A percentile compares a stretch with the other conserved stretches of the same genome.
These are phyloP conservation scores for Botryotinia globosa DNA, from an alignment of 2,329 filamentous ascomycete genomes.

Conservation along the genomic window DNA sequence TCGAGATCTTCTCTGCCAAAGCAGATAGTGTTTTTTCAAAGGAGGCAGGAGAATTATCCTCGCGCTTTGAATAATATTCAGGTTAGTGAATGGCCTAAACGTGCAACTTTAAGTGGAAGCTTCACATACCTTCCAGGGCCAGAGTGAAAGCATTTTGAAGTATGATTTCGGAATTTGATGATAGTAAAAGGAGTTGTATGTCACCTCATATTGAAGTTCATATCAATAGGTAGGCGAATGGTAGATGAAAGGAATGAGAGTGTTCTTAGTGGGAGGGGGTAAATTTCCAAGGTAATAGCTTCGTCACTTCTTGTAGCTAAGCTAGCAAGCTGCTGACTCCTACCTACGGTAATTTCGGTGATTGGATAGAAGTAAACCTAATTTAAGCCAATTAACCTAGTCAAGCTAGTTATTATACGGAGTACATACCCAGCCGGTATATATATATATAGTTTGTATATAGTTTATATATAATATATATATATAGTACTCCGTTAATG, in stretches of 20 bases:
- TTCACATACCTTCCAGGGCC: slow-evolving; percentile 73
- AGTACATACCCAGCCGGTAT: neutral
- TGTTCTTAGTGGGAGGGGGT: slow-evolving; percentile 2
- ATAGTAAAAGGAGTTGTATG: neutral
- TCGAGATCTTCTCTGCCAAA: slow-evolving; percentile 78
- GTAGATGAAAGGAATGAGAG: neutral
- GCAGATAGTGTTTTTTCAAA: slow-evolving; percentile 89
- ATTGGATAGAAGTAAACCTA: slow-evolving; percentile 2
- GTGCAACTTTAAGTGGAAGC: slow-evolving; percentile 24
- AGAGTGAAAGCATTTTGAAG: slow-evolving; percentile 71
- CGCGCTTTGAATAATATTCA: slow-evolving; percentile 51
- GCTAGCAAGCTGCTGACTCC: neutral
- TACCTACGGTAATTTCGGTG: neutral
- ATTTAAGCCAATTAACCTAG: neutral
- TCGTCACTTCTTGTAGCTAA: slow-evolving; percentile 12
- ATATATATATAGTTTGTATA: neutral
- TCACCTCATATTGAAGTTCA: slow-evolving; percentile 26
- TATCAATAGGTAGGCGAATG: neutral
- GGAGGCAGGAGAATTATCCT: slow-evolving; percentile 78
- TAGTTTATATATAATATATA: neutral
- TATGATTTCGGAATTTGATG: slow-evolving; percentile 7
- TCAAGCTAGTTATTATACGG: neutral
- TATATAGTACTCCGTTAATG: neutral
- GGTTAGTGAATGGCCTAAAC: slow-evolving; percentile 16
- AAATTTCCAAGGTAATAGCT: neutral